Evolutionary conservation across 495 filamentous ascomycete genomes (phyloP).

Genomic region (Annulohypoxylon bovei): DNA sequence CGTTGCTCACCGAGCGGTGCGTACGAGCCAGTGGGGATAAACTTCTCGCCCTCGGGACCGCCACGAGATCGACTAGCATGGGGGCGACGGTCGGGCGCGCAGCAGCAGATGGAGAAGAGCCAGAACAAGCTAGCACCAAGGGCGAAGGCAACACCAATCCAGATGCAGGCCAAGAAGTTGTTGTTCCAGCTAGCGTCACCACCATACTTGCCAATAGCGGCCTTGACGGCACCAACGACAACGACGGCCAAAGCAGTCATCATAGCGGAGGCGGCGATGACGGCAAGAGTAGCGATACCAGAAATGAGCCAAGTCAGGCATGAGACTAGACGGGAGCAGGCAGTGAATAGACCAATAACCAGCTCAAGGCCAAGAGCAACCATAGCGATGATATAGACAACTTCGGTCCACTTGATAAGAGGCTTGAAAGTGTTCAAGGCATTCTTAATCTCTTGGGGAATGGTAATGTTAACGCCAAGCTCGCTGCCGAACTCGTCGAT

Average conservation of each 20-base stretch:
- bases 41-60: slow-evolving; percentile 57
- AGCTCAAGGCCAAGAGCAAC: slow-evolving; percentile 77
- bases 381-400: slow-evolving; percentile 76
- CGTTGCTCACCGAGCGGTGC: slow-evolving; percentile 54
- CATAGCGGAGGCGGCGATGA: slow-evolving; percentile 67
- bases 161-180: slow-evolving; percentile 73
- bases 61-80: slow-evolving; percentile 24
- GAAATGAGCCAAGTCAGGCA: slow-evolving; percentile 61
- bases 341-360: slow-evolving; percentile 79
- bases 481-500: slow-evolving; percentile 53
- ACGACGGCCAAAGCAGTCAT: slow-evolving; percentile 69
- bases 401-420: slow-evolving; percentile 82
- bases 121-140: slow-evolving; percentile 82
- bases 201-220: slow-evolving; percentile 70
- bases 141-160: slow-evolving; percentile 83
- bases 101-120: slow-evolving; percentile 92
- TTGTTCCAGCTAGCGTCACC: slow-evolving; percentile 70
- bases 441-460: slow-evolving; percentile 71
- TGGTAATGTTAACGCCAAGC: slow-evolving; percentile 54
- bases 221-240: slow-evolving; percentile 74
- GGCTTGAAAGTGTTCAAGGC: slow-evolving; percentile 74
- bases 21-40: slow-evolving; percentile 55
- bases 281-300: slow-evolving; percentile 66
- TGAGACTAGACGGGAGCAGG: slow-evolving; percentile 58
- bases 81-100: slow-evolving; percentile 59